Evolutionary conservation across 257 asterid genomes (phyloP).

Genomic region (Nicotiana otophora): DNA sequence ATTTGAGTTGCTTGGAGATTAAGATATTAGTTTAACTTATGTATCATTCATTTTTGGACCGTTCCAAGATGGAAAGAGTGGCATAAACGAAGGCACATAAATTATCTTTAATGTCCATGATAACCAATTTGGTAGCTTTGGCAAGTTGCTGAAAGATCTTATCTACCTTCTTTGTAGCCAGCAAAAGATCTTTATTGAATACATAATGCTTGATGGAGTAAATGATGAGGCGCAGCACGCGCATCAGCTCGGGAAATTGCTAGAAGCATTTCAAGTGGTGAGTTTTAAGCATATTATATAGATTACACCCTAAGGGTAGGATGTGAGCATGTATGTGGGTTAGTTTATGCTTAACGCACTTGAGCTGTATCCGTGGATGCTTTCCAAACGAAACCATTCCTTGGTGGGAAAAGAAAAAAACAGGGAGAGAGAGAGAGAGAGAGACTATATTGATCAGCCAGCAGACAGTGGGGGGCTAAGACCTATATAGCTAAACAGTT

Average conservation of each 20-base stretch:
- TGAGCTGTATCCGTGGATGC: background rate
- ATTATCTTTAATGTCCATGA: background rate
- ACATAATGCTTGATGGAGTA: constrained; percentile 94
- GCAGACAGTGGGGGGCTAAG: background rate
- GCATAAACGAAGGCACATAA: background rate
- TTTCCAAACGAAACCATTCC: background rate
- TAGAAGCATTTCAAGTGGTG: constrained; percentile 68
- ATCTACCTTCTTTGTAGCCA: constrained; percentile 50
- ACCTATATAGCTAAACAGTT: background rate
- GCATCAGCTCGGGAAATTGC: constrained; percentile 85
- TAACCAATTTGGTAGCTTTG: background rate
- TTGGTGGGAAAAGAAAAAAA: background rate
- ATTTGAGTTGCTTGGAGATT: constrained; percentile 8
- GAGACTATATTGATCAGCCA: background rate
- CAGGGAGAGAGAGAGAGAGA: background rate
- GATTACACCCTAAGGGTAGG: background rate
- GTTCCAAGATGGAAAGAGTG: background rate
- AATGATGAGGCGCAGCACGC: constrained; percentile 91
- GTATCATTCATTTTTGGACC: background rate
- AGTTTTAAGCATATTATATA: constrained; percentile 15
- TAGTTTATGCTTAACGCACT: background rate
- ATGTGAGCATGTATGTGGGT: background rate
- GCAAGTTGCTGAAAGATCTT: constrained; percentile 22
- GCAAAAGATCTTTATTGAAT: constrained; percentile 90
- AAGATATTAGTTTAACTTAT: background rate